Evolutionary conservation across 2,329 filamentous ascomycete genomes (phyloP).

Genomic region (Xylariaceae sp.): DNA sequence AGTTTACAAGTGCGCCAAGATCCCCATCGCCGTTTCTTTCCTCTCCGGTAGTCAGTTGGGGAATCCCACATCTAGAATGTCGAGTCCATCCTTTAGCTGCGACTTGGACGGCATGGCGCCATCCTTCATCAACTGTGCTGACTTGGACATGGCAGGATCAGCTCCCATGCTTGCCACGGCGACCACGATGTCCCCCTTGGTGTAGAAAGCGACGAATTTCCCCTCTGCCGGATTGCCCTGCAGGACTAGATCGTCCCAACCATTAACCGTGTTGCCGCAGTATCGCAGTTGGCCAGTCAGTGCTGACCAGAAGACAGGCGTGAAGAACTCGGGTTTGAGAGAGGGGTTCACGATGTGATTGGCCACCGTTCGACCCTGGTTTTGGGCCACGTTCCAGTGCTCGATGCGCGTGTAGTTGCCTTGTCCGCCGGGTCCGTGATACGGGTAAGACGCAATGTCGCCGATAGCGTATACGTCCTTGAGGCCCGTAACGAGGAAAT

Average conservation of each 20-base stretch:
- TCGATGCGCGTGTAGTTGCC: slow-evolving; percentile 78
- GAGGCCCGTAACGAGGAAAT: slow-evolving; percentile 71
- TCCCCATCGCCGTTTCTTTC: background rate
- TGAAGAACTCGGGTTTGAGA: slow-evolving; percentile 65
- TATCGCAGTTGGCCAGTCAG: slow-evolving; percentile 86
- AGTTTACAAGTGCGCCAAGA: background rate
- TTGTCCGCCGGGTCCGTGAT: slow-evolving; percentile 80
- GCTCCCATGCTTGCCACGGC: slow-evolving; percentile 87
- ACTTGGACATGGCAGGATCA: slow-evolving; percentile 82
- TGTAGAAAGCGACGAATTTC: slow-evolving; percentile 88
- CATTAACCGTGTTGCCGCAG: slow-evolving; percentile 78
- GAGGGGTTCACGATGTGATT: slow-evolving; percentile 67
- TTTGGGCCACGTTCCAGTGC: slow-evolving; percentile 98
- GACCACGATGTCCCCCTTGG: slow-evolving; percentile 78
- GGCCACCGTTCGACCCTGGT: slow-evolving; percentile 78
- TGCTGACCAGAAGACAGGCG: slow-evolving; percentile 96
- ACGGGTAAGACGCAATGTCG: slow-evolving; percentile 93
- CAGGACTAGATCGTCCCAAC: slow-evolving; percentile 82
- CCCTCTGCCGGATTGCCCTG: slow-evolving; percentile 71
- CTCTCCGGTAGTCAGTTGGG: slow-evolving; percentile 14
- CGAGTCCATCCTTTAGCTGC: slow-evolving; percentile 62
- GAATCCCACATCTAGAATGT: slow-evolving; percentile 39
- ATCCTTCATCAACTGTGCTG: slow-evolving; percentile 77
- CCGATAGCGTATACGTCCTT: slow-evolving; percentile 88
- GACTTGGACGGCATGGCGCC: slow-evolving; percentile 80